Conservation (phyloP, 2,329 filamentous ascomycete species). For the Ceratocystis harringtonii region DNA sequence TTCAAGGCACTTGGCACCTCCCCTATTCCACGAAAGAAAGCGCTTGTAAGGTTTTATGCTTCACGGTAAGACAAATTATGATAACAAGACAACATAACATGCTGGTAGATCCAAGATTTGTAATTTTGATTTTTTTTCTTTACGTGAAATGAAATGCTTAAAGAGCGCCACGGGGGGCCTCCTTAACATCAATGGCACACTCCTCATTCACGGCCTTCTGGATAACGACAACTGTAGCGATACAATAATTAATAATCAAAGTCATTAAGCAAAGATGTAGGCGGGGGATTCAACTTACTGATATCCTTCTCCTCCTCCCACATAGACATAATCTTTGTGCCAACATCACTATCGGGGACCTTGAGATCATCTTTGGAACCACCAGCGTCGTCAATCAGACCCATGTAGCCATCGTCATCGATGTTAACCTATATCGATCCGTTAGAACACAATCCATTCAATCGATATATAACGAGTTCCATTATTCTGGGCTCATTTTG, state of each 20-base stretch:
- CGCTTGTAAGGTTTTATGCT: not conserved
- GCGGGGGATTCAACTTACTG: conserved; percentile 47
- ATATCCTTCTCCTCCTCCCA: conserved; percentile 85
- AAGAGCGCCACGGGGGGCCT: conserved; percentile 44
- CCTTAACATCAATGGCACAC: conserved; percentile 82
- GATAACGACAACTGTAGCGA: conserved; percentile 61
- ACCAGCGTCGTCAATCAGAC: conserved; percentile 78
- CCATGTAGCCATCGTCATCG: conserved; percentile 86
- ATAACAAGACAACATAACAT: not conserved
- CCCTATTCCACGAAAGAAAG: not conserved
- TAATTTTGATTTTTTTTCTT: conserved; percentile 17
- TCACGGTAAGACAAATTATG: not conserved
- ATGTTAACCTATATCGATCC: conserved; percentile 56
- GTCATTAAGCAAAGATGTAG: not conserved
- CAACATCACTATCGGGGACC: conserved; percentile 77
- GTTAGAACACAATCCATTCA: not conserved
- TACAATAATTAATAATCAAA: conserved; percentile 7
- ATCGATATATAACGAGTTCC: conserved; percentile 16
- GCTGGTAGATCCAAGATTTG: conserved; percentile 17
- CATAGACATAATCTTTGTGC: conserved; percentile 69
- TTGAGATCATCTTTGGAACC: conserved; percentile 90
- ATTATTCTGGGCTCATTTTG: conserved; percentile 3
- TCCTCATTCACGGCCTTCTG: conserved; percentile 96
- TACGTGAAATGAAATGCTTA: conserved; percentile 15
- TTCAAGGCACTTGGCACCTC: too few species aligned